These are phyloP conservation scores for Irpex sp. DNA, from an alignment of 1,284 basidiomycete species.

Conservation along the genomic window DNA sequence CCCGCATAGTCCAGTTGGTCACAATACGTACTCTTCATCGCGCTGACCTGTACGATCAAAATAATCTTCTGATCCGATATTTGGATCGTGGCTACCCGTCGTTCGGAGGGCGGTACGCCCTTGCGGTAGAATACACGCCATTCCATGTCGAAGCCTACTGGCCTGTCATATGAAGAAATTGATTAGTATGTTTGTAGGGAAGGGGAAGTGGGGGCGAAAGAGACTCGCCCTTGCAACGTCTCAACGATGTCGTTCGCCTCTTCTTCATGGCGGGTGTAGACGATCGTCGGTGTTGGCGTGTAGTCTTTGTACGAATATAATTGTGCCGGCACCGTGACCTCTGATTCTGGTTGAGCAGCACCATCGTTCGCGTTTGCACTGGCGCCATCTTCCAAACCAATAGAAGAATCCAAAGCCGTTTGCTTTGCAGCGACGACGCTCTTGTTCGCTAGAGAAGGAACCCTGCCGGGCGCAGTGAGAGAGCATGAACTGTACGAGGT, in stretches of 20 bases:
- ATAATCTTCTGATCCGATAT: constrained; percentile 44
- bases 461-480: no score
- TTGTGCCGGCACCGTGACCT: constrained; percentile 16
- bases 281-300: constrained; percentile 30
- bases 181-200: neutral
- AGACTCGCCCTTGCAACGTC: constrained; percentile 1
- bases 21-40: constrained; percentile 46
- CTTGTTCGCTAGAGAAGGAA: no score
- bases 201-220: neutral
- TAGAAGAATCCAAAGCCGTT: no score
- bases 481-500: no score
- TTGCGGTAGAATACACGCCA: constrained; percentile 44
- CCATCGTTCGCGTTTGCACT: no score
- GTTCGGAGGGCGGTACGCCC: constrained; percentile 24
- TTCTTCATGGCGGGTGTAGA: constrained; percentile 39
- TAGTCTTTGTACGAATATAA: constrained; percentile 41
- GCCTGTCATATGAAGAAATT: constrained; percentile 26
- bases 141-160: constrained; percentile 61
- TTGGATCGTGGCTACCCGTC: constrained; percentile 50
- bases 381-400: no score
- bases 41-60: constrained; percentile 52
- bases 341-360: no score
- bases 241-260: constrained; percentile 39
- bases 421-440: no score
- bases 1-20: no score